phyloP scores from a whole-genome alignment of 768 basidiomycete species.

The Calocybe gangraenosa region DNA sequence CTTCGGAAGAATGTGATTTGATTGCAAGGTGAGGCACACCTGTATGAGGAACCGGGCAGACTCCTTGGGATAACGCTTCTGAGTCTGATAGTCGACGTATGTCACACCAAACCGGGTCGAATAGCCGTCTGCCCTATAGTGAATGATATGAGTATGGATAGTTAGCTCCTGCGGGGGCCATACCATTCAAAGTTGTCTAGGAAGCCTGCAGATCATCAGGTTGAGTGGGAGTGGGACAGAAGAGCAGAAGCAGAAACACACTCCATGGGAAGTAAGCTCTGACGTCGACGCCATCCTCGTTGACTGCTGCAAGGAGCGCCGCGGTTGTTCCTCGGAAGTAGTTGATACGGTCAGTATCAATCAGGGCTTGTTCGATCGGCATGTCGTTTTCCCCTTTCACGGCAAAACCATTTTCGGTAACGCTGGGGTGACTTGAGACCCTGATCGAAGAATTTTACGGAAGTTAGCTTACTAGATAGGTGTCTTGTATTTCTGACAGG shows the following conservation, averaged over 20 bases:
- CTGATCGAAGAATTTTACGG: background rate
- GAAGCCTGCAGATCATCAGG: constrained; percentile 38
- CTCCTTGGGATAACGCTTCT: constrained; percentile 61
- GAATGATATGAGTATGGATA: background rate
- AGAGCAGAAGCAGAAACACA: constrained; percentile 24
- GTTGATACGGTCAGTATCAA: constrained; percentile 60
- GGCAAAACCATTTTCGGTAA: constrained; percentile 75
- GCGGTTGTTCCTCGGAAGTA: constrained; percentile 60
- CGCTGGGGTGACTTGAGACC: constrained; percentile 28
- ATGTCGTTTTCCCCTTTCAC: constrained; percentile 59
- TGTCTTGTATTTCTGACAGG: constrained; percentile 32
- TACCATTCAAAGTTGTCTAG: constrained; percentile 72
- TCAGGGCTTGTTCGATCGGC: constrained; percentile 47
- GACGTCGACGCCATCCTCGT: constrained; percentile 61
- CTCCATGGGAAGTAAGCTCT: constrained; percentile 68
- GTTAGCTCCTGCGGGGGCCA: background rate
- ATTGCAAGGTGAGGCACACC: constrained; percentile 29
- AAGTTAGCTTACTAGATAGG: constrained; percentile 31
- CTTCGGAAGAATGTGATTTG: background rate
- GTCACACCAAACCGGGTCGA: constrained; percentile 66
- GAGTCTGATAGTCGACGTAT: constrained; percentile 68
- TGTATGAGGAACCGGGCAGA: constrained; percentile 54
- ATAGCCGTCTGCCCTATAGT: constrained; percentile 58
- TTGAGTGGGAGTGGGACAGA: background rate
- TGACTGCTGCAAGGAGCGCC: constrained; percentile 51